Conservation (phyloP, 1,139 yeast species). For the Zhuliangozyma parablackwelliae region DNA sequence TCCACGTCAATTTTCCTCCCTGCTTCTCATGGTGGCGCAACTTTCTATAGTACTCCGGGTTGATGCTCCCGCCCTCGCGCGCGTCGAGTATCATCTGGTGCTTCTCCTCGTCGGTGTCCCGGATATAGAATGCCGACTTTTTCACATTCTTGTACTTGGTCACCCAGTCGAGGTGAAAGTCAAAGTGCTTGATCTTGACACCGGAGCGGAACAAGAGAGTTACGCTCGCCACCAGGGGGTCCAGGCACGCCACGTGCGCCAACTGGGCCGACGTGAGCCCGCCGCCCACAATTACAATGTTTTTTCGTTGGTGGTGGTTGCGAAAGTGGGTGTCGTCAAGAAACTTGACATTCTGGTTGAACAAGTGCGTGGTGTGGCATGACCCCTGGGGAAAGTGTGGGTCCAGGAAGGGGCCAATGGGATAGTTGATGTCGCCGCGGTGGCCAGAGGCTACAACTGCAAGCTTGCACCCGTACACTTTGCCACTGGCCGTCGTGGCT, state of each 20-base stretch:
- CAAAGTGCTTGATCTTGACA: conserved; percentile 45
- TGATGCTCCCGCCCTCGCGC: conserved; percentile 46
- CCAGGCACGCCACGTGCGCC: conserved; percentile 34
- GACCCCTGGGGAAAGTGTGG: conserved; percentile 24
- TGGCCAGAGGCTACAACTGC: conserved; percentile 43
- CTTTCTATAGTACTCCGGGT: conserved; percentile 40
- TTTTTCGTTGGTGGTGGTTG: conserved; percentile 10
- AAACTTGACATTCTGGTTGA: conserved; percentile 21
- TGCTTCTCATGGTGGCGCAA: conserved; percentile 24
- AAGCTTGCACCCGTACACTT: conserved; percentile 28
- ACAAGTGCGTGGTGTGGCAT: conserved; percentile 44
- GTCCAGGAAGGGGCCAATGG: conserved; percentile 22
- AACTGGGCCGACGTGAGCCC: conserved; percentile 48
- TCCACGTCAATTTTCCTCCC: conserved; percentile 22
- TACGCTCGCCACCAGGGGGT: conserved; percentile 26
- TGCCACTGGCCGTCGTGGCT: conserved; percentile 23
- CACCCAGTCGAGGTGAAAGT: conserved; percentile 51
- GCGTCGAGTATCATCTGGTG: conserved; percentile 39
- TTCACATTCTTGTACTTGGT: conserved; percentile 44
- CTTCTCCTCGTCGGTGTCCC: conserved; percentile 41
- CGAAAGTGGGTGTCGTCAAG: conserved; percentile 12
- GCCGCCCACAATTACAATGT: conserved; percentile 43
- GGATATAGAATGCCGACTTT: conserved; percentile 40
- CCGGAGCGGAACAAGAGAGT: conserved; percentile 36
- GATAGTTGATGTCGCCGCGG: conserved; percentile 34